Evolutionary conservation across 768 basidiomycete species (phyloP).

Genomic region (Auriscalpium orientale): DNA sequence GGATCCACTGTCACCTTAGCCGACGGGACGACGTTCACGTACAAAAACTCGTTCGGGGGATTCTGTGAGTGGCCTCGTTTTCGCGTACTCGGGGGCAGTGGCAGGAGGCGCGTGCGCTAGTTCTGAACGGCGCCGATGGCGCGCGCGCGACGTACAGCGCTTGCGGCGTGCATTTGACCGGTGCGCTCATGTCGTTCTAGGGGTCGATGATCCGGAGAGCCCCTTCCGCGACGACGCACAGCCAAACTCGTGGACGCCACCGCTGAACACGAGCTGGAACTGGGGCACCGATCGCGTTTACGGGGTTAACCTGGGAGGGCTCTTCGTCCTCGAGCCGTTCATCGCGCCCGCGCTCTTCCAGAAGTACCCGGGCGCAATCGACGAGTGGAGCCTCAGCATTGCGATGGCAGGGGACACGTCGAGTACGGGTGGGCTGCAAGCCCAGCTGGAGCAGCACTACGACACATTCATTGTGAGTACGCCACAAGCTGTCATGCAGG

Average conservation of each 20-base stretch:
- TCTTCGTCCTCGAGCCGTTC: constrained; percentile 77
- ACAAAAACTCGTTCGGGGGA: constrained; percentile 40
- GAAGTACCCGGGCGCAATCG: constrained; percentile 49
- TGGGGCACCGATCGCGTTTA: constrained; percentile 55
- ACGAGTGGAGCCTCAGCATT: constrained; percentile 65
- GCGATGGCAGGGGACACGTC: constrained; percentile 57
- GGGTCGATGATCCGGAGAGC: constrained; percentile 61
- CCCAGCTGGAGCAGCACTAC: constrained; percentile 71
- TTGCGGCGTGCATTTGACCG: not conserved
- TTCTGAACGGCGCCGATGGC: too few relatives aligned
- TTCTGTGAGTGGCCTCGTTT: constrained; percentile 23
- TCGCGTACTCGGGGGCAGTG: too few relatives aligned
- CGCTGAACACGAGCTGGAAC: constrained; percentile 71
- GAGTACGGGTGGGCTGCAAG: constrained; percentile 38
- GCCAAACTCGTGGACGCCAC: constrained; percentile 64
- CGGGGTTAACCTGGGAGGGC: constrained; percentile 72
- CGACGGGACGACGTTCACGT: constrained; percentile 36
- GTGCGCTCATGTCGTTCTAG: constrained; percentile 26
- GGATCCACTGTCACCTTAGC: constrained; percentile 26
- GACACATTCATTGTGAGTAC: constrained; percentile 71
- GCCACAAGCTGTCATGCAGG: not conserved
- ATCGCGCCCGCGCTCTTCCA: constrained; percentile 62
- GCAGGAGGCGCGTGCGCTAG: too few relatives aligned
- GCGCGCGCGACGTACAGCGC: too few relatives aligned
- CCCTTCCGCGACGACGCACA: constrained; percentile 73